These are phyloP conservation scores for Annulohypoxylon bovei DNA, from an alignment of 495 filamentous ascomycete species.

Conservation along the genomic window DNA sequence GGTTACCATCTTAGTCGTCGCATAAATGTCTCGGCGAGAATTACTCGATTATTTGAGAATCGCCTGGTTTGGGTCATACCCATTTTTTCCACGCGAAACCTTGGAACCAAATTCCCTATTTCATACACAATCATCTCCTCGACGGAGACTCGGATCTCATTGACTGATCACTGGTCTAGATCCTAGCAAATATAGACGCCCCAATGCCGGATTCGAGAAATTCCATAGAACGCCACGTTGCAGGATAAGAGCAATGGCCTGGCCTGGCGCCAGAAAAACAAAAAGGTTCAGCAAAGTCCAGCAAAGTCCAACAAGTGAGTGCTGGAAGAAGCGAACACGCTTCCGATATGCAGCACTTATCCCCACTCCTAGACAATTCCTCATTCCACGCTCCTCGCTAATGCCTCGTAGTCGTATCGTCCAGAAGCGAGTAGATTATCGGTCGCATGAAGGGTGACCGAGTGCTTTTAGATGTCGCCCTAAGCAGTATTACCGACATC, in stretches of 20 bases:
- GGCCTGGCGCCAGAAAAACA: neutral
- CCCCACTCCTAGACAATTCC: conserved; percentile 6
- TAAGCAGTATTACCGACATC: conserved; percentile 28
- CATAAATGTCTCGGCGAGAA: conserved; percentile 38
- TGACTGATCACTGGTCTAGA: conserved; percentile 12
- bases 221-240: neutral
- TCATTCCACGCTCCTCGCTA: conserved; percentile 17
- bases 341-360: conserved; percentile 28
- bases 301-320: conserved; percentile 1
- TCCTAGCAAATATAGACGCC: conserved; percentile 21
- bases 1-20: conserved; percentile 23
- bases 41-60: conserved; percentile 21
- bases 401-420: conserved; percentile 27
- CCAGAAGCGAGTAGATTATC: conserved; percentile 15
- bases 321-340: conserved; percentile 13
- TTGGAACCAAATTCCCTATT: conserved; percentile 17
- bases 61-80: conserved; percentile 13
- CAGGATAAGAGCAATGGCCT: conserved; percentile 16
- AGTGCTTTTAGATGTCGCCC: conserved; percentile 11
- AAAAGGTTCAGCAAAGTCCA: neutral
- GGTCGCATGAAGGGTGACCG: conserved; percentile 25
- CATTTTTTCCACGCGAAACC: conserved; percentile 17
- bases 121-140: conserved; percentile 21
- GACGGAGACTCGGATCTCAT: conserved; percentile 12
- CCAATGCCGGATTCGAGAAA: conserved; percentile 10